Evolutionary conservation across 163 green algal species (phyloP).

Genomic region (Volvox carteri): DNA sequence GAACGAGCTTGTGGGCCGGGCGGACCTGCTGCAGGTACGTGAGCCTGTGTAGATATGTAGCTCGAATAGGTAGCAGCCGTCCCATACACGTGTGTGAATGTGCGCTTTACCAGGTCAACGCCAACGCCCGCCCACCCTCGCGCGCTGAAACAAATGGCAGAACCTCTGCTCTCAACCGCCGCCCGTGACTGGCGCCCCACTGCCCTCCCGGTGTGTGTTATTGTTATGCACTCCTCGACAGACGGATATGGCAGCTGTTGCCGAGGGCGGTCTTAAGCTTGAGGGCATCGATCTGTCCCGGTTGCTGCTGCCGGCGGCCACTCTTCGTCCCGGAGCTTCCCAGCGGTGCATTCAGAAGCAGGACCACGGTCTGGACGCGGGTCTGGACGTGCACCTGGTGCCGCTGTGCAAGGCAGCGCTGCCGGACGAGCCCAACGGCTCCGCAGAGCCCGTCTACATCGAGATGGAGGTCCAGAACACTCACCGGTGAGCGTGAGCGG

Average conservation of each 20-base stretch:
- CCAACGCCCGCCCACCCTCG: too few relatives aligned
- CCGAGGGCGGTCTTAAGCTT: constrained; percentile 51
- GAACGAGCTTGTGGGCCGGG: constrained; percentile 91
- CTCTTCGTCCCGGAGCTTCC: constrained; percentile 84
- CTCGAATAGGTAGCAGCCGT: too few relatives aligned
- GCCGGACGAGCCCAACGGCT: constrained; percentile 54
- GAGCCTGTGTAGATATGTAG: neutral
- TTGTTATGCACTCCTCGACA: neutral
- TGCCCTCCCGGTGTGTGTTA: too few relatives aligned
- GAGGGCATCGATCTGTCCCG: constrained; percentile 85
- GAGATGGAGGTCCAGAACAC: constrained; percentile 85
- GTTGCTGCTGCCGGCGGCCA: constrained; percentile 88
- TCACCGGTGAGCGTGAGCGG: constrained; percentile 66
- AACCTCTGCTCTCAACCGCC: too few relatives aligned
- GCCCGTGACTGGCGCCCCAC: too few relatives aligned
- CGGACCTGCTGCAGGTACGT: constrained; percentile 83
- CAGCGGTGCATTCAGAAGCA: constrained; percentile 81
- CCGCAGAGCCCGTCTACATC: constrained; percentile 78
- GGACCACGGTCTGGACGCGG: constrained; percentile 89
- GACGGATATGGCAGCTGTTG: constrained; percentile 28
- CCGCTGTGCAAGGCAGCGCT: constrained; percentile 78
- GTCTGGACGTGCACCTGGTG: constrained; percentile 90
- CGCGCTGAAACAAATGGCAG: too few relatives aligned
- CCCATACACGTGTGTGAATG: too few relatives aligned
- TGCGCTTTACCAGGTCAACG: too few relatives aligned